phyloP scores from a whole-genome alignment of 1,284 basidiomycete genomes.

The Apiotrichum gamsii region DNA sequence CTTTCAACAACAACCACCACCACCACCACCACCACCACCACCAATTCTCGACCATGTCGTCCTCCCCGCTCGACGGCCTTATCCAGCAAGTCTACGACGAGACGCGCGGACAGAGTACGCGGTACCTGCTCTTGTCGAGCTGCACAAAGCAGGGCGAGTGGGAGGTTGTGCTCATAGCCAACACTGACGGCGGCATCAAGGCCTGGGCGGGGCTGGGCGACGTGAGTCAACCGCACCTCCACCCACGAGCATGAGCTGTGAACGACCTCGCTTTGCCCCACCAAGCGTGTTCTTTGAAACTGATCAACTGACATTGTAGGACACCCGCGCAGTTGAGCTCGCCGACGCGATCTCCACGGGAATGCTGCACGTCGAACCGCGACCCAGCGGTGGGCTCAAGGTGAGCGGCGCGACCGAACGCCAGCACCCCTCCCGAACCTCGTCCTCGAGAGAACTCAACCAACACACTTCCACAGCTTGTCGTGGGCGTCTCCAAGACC shows the following conservation, averaged over 20 bases:
- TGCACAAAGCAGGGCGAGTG: background rate
- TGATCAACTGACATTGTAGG: background rate
- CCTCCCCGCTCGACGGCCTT: conserved; percentile 9
- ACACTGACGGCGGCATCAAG: background rate
- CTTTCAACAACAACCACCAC: background rate
- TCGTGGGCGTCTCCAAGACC: conserved; percentile 1
- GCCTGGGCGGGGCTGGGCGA: conserved; percentile 10
- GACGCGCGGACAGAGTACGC: background rate
- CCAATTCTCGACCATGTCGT: background rate
- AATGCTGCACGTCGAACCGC: conserved; percentile 10
- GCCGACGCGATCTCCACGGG: conserved; percentile 7
- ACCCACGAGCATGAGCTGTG: too few relatives aligned
- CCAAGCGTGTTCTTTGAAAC: background rate
- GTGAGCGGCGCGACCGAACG: conserved; percentile 1
- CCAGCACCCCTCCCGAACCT: too few relatives aligned
- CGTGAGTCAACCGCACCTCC: background rate
- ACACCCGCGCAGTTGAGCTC: conserved; percentile 4
- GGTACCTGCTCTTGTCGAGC: conserved; percentile 10
- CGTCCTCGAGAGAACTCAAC: too few relatives aligned
- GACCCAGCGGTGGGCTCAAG: conserved; percentile 6
- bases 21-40: too few relatives aligned
- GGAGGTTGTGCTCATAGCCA: conserved; percentile 9
- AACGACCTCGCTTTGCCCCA: background rate
- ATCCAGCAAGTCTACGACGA: conserved; percentile 14
- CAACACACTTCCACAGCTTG: conserved; percentile 1